phyloP scores from a whole-genome alignment of 805 yeast species.

The Sungouiozyma ichnusensis region DNA sequence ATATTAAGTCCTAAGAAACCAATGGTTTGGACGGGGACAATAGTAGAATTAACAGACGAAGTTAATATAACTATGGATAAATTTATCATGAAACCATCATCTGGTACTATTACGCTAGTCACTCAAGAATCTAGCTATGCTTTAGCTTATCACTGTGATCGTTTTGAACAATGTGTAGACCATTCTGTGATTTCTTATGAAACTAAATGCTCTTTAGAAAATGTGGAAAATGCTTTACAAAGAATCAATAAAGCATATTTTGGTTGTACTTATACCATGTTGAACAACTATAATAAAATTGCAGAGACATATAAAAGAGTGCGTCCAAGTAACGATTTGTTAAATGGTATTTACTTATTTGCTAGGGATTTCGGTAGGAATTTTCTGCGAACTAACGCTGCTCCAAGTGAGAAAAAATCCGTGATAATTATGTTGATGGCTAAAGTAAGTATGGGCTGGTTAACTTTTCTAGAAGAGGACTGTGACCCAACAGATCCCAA shows the following conservation, averaged over 20 bases:
- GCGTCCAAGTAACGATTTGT: constrained; percentile 62
- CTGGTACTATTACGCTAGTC: constrained; percentile 15
- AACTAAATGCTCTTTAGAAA: constrained; percentile 57
- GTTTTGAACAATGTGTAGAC: constrained; percentile 46
- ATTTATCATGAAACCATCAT: constrained; percentile 13
- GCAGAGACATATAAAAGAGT: constrained; percentile 45
- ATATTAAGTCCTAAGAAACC: constrained; percentile 76
- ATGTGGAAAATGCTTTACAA: constrained; percentile 63
- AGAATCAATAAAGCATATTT: constrained; percentile 57
- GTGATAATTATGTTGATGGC: constrained; percentile 62
- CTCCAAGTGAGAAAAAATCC: constrained; percentile 44
- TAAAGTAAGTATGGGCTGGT: constrained; percentile 78
- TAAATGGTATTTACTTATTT: constrained; percentile 64
- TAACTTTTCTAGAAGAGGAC: constrained; percentile 84
- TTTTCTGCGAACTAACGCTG: constrained; percentile 53
- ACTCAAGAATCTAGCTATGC: constrained; percentile 53
- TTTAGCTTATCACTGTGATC: constrained; percentile 44
- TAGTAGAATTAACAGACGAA: constrained; percentile 39
- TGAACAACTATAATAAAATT: constrained; percentile 47
- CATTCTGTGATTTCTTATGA: constrained; percentile 50
- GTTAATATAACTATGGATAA: constrained; percentile 7
- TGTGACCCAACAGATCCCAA: constrained; percentile 86
- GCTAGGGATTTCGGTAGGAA: constrained; percentile 75
- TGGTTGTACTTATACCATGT: constrained; percentile 52
- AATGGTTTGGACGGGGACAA: constrained; percentile 81